Evolutionary conservation across 371 early-diverging fungal genomes (phyloP), one percentile per base, ranked within the genome.

Genomic region (Globomyces sp.): DNA sequence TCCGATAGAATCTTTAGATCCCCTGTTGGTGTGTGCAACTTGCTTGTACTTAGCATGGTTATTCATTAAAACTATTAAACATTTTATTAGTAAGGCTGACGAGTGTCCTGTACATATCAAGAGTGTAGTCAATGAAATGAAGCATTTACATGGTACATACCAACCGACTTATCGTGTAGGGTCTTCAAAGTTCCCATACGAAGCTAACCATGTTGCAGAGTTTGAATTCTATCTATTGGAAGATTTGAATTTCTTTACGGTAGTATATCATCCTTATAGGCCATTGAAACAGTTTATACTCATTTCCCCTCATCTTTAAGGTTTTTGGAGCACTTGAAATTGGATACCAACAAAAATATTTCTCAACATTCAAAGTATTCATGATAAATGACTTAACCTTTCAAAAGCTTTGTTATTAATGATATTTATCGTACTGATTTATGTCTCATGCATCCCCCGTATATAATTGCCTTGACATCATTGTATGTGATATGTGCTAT

Each of bases 201-300:
- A 91, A 36, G 80, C 86, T 45, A 73, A 81, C 10, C 84, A 87
- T 68, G 84, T 95, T 55, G 93, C 94, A 46, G 94, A 93, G 58
- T 92, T 90, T 75, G 95, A 95, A 71, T 92, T 91, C 74, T 92
- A 93, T 66, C 70, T 95, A 43, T 61, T 95, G 50, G 94, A 95
- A 71, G 93, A 92, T 43, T 80, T 95, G 53, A 86, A 92, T 62
- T 94, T 92, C 69, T 89, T 89, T 66, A 70, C 91, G 65, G 89
- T 93, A 52, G 85, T 92, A 0, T 92, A 87, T 80, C 94, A 94
- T 65, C 94, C 95, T 1, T 95, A 94, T 73, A 85, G 89, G 45
- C 80, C 90, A 2, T 80, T 94, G 1, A 79, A 82, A 1, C 55
- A 5, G n/a, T 36, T 46, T 2, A 13, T 43, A 36, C 13, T 36